Evolutionary conservation across 1,284 basidiomycete genomes (phyloP).

Genomic region (Trametes versicolor): DNA sequence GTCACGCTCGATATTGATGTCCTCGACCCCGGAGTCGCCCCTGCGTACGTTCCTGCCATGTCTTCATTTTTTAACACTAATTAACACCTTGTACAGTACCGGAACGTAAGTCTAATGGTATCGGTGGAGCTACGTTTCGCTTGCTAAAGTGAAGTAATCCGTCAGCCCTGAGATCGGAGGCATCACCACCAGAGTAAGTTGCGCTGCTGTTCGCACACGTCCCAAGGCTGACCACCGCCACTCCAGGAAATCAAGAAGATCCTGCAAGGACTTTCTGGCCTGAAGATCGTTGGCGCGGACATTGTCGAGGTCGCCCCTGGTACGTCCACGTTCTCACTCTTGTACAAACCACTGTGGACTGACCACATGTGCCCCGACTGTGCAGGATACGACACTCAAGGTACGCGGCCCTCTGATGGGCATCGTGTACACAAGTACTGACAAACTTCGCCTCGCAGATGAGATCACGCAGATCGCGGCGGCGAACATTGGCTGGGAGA

Average conservation of each 20-base stretch:
- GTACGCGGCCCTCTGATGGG: conserved; percentile 16
- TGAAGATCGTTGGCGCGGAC: conserved; percentile 52
- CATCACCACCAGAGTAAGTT: conserved; percentile 47
- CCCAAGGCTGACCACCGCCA: too few species aligned
- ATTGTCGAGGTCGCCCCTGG: conserved; percentile 51
- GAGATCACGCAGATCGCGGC: conserved; percentile 49
- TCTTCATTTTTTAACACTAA: not conserved
- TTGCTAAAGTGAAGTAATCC: not conserved
- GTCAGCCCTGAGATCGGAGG: conserved; percentile 49
- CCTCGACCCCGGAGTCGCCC: conserved; percentile 51
- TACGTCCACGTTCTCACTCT: conserved; percentile 17
- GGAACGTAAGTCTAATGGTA: conserved; percentile 44
- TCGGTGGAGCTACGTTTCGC: too few species aligned
- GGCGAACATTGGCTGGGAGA: conserved; percentile 47
- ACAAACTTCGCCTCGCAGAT: conserved; percentile 30
- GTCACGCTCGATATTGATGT: conserved; percentile 48
- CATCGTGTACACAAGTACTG: not conserved
- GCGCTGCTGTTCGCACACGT: not conserved
- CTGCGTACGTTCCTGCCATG: conserved; percentile 43
- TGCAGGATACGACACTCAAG: conserved; percentile 44
- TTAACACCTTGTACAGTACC: conserved; percentile 39
- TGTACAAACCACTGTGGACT: not conserved
- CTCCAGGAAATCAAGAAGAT: conserved; percentile 51
- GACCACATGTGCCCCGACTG: not conserved
- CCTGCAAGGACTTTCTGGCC: conserved; percentile 48